Base-by-base conservation (phyloP, 1,284 basidiomycete species). In the Fomitopsis pinicola region DNA sequence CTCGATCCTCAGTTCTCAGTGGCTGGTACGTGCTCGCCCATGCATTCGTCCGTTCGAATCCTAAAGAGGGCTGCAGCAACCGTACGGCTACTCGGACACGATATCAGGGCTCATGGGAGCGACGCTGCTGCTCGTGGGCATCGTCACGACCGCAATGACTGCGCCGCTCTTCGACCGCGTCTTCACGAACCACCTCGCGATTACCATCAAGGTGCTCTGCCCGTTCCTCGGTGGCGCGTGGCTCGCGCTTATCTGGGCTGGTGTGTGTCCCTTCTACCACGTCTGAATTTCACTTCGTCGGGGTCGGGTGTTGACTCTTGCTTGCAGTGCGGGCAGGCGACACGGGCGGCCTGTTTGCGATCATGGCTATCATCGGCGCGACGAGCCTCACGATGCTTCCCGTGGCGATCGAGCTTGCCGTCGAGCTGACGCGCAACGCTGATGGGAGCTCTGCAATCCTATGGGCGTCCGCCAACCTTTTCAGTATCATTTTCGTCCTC, bases 101-200 rank as follows among this genome's bases (percentile, higher is more conserved):
- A 79, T 75, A 15, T 79, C 86, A 30, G 91, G 91, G 8, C 76
- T 91, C 38, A 77, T 93, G 75, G 87, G 89, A 36, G 88, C 88
- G 12, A 80, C 79, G 28, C 73, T 92, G 30, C 79, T 92, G 7
- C 73, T 92, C 33, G 78, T 86, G 1, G 91, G 91, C 9, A 82
- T 94, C 62, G 74, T 88, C 4, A 80, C 83, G 15, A 87, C 91
- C 0, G 75, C 85, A 40, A 66, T 86, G 54, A 84, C 85, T 0
- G 82, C 91, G 0, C 92, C 91, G 0, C 73, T 92, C 3, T 88
- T 92, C 67, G 91, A 94, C 68, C 83, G 91, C 26, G 83, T 91
- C 8, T 82, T 93, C 62, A 91, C 89, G 1, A 80, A 85, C 63
- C 85, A 85, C 64, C 78, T 92, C 42, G 88, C 84, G 0, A 63